Percentiles rank a stretch among this genome's conserved stretches.
These are phyloP conservation scores for Musa beccarii DNA, from an alignment of 176 grass and related monocot genomes.

Conservation along the genomic window DNA sequence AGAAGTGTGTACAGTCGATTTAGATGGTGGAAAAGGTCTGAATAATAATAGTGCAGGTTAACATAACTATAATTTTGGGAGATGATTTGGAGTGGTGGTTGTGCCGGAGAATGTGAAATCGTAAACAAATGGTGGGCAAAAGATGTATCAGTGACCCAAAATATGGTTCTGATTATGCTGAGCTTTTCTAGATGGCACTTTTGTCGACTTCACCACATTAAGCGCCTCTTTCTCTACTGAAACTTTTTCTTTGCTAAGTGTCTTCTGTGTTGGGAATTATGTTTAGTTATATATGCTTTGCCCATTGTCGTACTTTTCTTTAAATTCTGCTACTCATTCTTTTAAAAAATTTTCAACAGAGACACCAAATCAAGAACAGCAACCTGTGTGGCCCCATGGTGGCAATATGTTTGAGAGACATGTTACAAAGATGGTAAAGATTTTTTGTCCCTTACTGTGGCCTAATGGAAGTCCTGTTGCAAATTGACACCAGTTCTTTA, in stretches of 20 bases:
- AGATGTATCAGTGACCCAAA: too few species aligned
- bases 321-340: constrained; percentile 19
- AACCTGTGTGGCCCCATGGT: constrained; percentile 40
- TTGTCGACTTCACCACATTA: not conserved
- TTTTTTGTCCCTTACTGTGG: constrained; percentile 21
- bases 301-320: constrained; percentile 15
- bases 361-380: constrained; percentile 39
- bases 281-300: not conserved
- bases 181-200: not conserved
- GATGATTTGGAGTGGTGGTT: too few species aligned
- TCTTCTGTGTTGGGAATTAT: not conserved
- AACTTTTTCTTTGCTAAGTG: not conserved
- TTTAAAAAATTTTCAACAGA: constrained; percentile 25
- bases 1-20: not conserved
- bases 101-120: not conserved
- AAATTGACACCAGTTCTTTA: not conserved
- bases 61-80: too few species aligned
- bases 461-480: constrained; percentile 6
- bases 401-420: constrained; percentile 50
- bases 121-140: not conserved
- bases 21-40: not conserved
- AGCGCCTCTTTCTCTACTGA: not conserved
- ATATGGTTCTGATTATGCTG: not conserved
- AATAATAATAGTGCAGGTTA: too few species aligned
- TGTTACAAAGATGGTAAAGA: constrained; percentile 60